Base-by-base conservation (phyloP, 139 green algal genomes). In the Ettlia oleoabundans region DNA sequence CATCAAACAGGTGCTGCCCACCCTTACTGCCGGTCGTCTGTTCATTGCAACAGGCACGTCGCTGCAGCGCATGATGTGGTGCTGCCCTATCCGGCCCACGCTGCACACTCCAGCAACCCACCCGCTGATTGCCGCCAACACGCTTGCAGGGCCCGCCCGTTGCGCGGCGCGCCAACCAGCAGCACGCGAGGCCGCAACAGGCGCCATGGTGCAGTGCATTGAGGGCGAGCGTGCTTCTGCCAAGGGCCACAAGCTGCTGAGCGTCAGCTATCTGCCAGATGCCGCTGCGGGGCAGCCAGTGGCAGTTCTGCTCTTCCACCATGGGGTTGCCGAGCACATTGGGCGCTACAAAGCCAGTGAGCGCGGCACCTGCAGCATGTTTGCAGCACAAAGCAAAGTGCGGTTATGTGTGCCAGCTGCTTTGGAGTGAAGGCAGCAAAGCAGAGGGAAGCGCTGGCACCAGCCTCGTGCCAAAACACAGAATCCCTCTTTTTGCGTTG, bases 321-420 rank as follows among this genome's bases (percentile, higher is more conserved):
- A 94, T 51, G 91, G 91, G 24, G 51, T 94, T 10, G 85, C 43
- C 15, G 91, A 94, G 63, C 90, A 94, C 43, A 76, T 86, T 4
- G 86, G 84, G 19, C 85, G 89, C 6, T 94, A 94, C 78, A 73
- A 82, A 24, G 62, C 84, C 80, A 62, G 73, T 86, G 86, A 83
- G 53, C 2, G 1, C n/a, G n/a, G n/a, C n/a, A n/a, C n/a, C n/a
- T n/a, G n/a, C n/a, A n/a, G n/a, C n/a, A n/a, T n/a, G n/a, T n/a
- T n/a, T n/a, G n/a, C n/a, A n/a, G n/a, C n/a, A n/a, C n/a, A n/a
- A n/a, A n/a, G n/a, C n/a, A n/a, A n/a, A n/a, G n/a, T n/a, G n/a
- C n/a, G n/a, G n/a, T n/a, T n/a, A n/a, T n/a, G n/a, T n/a, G n/a
- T n/a, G n/a, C n/a, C 47, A 58, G 47, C 47, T 24, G 47, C 47